Conservation (phyloP, 1,139 yeast species). For the Diutina siamensis region DNA sequence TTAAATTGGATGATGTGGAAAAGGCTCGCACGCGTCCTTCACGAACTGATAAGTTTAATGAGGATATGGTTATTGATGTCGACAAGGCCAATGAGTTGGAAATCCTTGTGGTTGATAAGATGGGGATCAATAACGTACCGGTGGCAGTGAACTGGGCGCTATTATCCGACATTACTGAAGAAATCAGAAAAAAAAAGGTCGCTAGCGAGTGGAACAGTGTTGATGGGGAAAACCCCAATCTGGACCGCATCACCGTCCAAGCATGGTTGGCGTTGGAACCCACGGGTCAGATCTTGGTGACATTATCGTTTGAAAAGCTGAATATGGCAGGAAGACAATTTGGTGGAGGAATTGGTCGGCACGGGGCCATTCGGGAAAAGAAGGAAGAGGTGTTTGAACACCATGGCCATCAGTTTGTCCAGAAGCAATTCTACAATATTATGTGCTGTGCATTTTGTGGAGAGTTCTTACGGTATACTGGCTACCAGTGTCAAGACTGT, state of each 20-base stretch:
- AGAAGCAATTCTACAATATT: conserved; percentile 87
- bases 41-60: conserved; percentile 75
- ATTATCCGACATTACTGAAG: conserved; percentile 85
- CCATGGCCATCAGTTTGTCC: conserved; percentile 94
- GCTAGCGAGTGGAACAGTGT: conserved; percentile 41
- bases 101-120: conserved; percentile 73
- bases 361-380: conserved; percentile 93
- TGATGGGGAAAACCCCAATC: background rate
- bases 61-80: conserved; percentile 66
- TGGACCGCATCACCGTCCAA: conserved; percentile 9
- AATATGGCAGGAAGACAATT: conserved; percentile 30
- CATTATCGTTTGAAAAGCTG: conserved; percentile 67
- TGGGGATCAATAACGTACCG: conserved; percentile 57
- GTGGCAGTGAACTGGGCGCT: conserved; percentile 93
- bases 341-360: conserved; percentile 77
- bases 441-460: conserved; percentile 98
- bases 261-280: conserved; percentile 94
- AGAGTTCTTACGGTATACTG: conserved; percentile 86
- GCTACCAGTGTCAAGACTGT: conserved; percentile 95
- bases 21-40: conserved; percentile 66
- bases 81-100: conserved; percentile 91
- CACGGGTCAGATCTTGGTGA: conserved; percentile 74
- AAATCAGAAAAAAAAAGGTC: conserved; percentile 80
- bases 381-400: conserved; percentile 93
- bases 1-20: conserved; percentile 81